Base-by-base conservation (phyloP, 148 eudicot genomes). In the Rhododendron ferrugineum region DNA sequence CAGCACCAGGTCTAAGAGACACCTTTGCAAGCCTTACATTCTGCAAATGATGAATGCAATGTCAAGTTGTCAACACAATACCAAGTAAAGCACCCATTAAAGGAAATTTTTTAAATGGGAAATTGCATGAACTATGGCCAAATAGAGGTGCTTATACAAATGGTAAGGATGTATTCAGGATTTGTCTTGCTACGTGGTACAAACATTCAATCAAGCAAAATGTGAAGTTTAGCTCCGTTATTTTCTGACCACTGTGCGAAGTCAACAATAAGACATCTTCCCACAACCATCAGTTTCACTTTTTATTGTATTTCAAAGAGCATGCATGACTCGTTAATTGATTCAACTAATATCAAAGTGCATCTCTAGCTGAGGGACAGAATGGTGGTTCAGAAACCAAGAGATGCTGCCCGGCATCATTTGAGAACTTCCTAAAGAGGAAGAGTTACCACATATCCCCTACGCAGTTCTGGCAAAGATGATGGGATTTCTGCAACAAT, bases 1-100 rank as follows among this genome's bases (percentile, higher is more conserved):
- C 99, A 85, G 99, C 99, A 84, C 99, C 99, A 66, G 97, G 94
- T 87, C 99, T 95, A 64, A 96, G 95, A 62, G 98, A 93, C 90
- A 88, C 88, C 91, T 95, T 96, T 75, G 99, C 99, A 83, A 96
- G 97, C 90, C 90, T 93, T 80, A 96, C 99, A 90, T 93, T 96
- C 99, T 96, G 92, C 83, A 85, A 84, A 80, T 9, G 44, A 77
- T 42, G 68, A 54, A 42, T 18, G n/a, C 52, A 85, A 18, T 11
- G 58, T 16, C 44, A 40, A 40, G 44, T 40, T 40, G 42, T 40
- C 60, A 52, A 36, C 26, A 26, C 0, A 32, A 28, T 14, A 15
- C 16, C 37, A 26, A 44, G 32, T 36, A 26, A 37, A 78, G 23
- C 20, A 36, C 34, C 47, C 26, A 76, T n/a, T 37, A 26, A 7